Evolutionary conservation across 2,329 filamentous ascomycete species (phyloP).

Genomic region (Ophiocordyceps sinensis): DNA sequence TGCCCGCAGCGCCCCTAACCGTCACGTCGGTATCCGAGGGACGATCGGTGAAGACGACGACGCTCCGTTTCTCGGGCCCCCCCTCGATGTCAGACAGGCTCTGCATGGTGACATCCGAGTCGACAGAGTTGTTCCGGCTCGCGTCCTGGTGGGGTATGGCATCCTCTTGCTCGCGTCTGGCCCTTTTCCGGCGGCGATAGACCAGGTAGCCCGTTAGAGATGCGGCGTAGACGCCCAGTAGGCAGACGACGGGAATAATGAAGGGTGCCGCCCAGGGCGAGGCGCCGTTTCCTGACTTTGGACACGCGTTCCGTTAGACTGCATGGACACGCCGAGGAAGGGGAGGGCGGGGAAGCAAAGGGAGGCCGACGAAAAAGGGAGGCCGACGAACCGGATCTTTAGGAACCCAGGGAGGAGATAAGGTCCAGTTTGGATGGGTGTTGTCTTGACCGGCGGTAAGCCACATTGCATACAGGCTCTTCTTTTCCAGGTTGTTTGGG

Average conservation of each 20-base stretch:
- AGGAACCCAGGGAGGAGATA: constrained; percentile 17
- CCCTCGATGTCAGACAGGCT: constrained; percentile 7
- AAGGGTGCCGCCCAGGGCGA: constrained; percentile 15
- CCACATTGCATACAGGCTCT: constrained; percentile 14
- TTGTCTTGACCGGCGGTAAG: constrained; percentile 9
- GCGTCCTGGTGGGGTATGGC: constrained; percentile 4
- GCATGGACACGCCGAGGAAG: neutral
- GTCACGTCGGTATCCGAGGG: neutral
- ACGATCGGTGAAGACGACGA: constrained; percentile 2
- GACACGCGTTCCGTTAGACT: constrained; percentile 3
- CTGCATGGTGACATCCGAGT: constrained; percentile 9
- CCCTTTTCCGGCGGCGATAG: constrained; percentile 12
- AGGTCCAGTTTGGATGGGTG: constrained; percentile 12
- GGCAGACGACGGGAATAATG: constrained; percentile 14
- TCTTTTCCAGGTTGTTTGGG: constrained; percentile 10
- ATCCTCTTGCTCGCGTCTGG: constrained; percentile 7
- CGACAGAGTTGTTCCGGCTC: constrained; percentile 9
- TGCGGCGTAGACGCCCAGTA: constrained; percentile 14
- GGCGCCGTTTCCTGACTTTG: constrained; percentile 6
- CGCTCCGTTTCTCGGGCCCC: constrained; percentile 6
- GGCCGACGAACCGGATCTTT: constrained; percentile 4
- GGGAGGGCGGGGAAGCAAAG: neutral
- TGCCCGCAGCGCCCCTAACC: neutral
- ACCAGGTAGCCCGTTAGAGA: constrained; percentile 13
- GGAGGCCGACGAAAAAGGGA: neutral